A percentile compares a stretch with the other conserved stretches of the same genome.
These are phyloP conservation scores for Vicia faba DNA, from an alignment of 306 rosid species.

Conservation along the genomic window DNA sequence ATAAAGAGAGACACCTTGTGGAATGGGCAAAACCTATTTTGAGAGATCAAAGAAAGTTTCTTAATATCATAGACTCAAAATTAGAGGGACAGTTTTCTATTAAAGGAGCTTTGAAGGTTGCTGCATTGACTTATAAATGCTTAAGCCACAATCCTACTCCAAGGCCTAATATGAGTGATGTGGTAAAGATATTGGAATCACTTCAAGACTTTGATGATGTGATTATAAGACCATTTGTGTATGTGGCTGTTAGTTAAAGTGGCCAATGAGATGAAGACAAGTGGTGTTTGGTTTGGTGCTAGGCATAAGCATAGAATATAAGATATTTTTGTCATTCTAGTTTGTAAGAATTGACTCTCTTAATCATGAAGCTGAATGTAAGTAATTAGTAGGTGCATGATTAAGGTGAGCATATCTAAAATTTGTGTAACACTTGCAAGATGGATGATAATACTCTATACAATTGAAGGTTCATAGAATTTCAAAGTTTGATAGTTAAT, in stretches of 20 bases:
- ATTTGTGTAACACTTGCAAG: too few species aligned
- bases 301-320: constrained; percentile 28
- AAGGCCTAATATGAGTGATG: constrained; percentile 69
- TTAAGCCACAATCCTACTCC: constrained; percentile 61
- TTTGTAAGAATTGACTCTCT: constrained; percentile 2
- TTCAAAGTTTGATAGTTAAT: too few species aligned
- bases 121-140: constrained; percentile 66
- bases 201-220: constrained; percentile 62
- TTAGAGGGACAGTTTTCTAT: constrained; percentile 65
- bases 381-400: background rate
- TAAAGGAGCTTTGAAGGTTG: constrained; percentile 60
- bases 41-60: constrained; percentile 57
- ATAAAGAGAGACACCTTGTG: constrained; percentile 56
- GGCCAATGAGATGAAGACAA: constrained; percentile 10
- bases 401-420: too few species aligned
- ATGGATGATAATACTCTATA: too few species aligned
- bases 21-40: constrained; percentile 80
- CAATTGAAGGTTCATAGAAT: too few species aligned
- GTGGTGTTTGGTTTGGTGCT: background rate
- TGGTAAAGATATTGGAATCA: constrained; percentile 56
- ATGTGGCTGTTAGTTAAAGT: constrained; percentile 58
- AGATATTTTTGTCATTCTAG: constrained; percentile 22
- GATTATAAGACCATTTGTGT: constrained; percentile 66
- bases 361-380: constrained; percentile 28
- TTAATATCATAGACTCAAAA: constrained; percentile 53